Base-by-base conservation (phyloP, 2,329 filamentous ascomycete genomes). In the Emergomyces africanus region DNA sequence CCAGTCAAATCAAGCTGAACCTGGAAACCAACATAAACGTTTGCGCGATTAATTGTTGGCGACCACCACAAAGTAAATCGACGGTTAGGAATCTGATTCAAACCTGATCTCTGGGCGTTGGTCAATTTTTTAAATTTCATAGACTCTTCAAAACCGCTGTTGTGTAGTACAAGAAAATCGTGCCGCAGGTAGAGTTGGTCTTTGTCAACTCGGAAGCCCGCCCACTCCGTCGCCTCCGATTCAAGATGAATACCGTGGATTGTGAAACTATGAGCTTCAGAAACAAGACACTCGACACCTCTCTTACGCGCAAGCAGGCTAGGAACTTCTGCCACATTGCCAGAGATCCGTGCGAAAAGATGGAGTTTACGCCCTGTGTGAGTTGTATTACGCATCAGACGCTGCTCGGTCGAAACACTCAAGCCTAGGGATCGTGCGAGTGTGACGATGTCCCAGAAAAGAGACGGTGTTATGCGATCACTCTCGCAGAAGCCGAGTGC, bases 101-200 rank as follows among this genome's bases (percentile, higher is more conserved):
- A 75, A 90, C 94, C 94, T 23, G 89, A 95, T 66, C 94, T 83
- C 73, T 99, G 94, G 0, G 94, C 94, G 67, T 99, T 99, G 0
- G 94, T 99, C 61, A 99, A 78, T 74, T 99, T 99, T 77, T 99
- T 99, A 81, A 96, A 99, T 65, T 97, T 96, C 94, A 99, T 97
- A 0, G 73, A 78, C 61, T 79, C 33, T 41, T 58, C 54, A 39
- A 57, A 60, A 41, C 42, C 44, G 58, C 72, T 76, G 66, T 77
- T 75, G 68, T 79, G 73, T 54, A 79, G 68, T 15, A 78, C 74
- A 60, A 79, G 66, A 65, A 77, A 71, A 63, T 79, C 77, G 61
- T 79, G 74, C 51, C 78, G 75, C 39, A 79, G 67, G 64, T 80
- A 79, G 35, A 79, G 73, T 61, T 79, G 77, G 62, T 80, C 78